Conservation (phyloP, 768 basidiomycete species). For the Suillus weaverae region DNA sequence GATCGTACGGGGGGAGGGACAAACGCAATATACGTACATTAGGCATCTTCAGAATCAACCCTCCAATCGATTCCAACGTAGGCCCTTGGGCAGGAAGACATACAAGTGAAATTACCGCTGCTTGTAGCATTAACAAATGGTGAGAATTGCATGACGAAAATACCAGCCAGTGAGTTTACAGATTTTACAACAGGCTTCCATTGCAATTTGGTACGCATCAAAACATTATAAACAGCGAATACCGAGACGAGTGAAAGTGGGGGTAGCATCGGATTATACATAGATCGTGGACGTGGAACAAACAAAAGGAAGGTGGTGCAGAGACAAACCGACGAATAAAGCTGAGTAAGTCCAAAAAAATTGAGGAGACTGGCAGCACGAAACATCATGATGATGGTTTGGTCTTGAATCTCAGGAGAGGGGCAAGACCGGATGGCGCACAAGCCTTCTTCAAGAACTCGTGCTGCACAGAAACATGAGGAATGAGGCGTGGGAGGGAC, state of each 20-base stretch:
- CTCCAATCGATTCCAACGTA: neutral
- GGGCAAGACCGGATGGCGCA: constrained; percentile 76
- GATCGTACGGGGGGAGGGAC: neutral
- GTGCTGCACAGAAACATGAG: constrained; percentile 54
- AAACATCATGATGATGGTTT: constrained; percentile 45
- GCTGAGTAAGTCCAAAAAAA: constrained; percentile 5
- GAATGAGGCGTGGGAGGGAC: constrained; percentile 2
- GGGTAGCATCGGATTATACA: constrained; percentile 16
- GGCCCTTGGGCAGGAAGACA: neutral
- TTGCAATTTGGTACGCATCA: constrained; percentile 14
- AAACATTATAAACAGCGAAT: constrained; percentile 14
- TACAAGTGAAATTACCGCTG: neutral
- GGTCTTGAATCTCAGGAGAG: constrained; percentile 77
- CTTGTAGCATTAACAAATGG: neutral
- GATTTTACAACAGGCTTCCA: constrained; percentile 24
- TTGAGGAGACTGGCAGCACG: neutral
- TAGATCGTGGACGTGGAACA: constrained; percentile 9
- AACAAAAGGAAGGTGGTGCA: constrained; percentile 5
- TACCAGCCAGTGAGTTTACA: neutral
- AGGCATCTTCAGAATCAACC: neutral
- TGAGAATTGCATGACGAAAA: neutral
- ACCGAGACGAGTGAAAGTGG: constrained; percentile 9
- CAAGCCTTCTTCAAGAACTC: constrained; percentile 94
- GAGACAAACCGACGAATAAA: constrained; percentile 4
- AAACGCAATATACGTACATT: neutral